phyloP scores from a whole-genome alignment of 2,329 filamentous ascomycete genomes.

The Emmonsiellopsis sp. region DNA sequence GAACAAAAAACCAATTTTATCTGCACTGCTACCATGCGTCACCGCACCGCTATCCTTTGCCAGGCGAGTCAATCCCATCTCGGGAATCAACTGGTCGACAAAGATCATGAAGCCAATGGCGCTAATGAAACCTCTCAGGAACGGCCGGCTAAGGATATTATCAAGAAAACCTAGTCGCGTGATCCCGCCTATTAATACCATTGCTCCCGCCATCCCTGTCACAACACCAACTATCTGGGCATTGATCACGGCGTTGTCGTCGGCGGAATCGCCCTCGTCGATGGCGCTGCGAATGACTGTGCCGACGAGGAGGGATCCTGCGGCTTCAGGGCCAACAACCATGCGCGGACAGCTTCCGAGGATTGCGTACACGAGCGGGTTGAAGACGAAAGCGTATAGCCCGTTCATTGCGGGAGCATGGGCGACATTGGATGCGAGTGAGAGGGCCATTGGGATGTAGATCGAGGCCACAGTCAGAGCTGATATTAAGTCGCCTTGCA shows the following conservation, averaged over 20 bases:
- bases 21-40: constrained; percentile 73
- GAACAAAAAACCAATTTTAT: constrained; percentile 75
- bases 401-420: constrained; percentile 91
- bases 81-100: constrained; percentile 86
- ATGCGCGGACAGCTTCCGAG: constrained; percentile 87
- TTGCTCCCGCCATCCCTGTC: constrained; percentile 75
- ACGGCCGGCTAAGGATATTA: constrained; percentile 85
- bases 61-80: constrained; percentile 63
- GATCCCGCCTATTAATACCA: constrained; percentile 78
- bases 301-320: constrained; percentile 82
- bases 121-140: constrained; percentile 90
- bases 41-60: constrained; percentile 56
- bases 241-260: constrained; percentile 61
- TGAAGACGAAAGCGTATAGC: constrained; percentile 87
- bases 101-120: constrained; percentile 95
- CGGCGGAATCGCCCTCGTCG: constrained; percentile 53
- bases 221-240: constrained; percentile 80
- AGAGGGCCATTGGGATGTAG: constrained; percentile 95
- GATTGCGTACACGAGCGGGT: constrained; percentile 81
- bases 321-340: constrained; percentile 89
- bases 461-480: constrained; percentile 96
- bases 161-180: constrained; percentile 85
- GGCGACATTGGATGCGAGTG: constrained; percentile 81
- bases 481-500: constrained; percentile 78
- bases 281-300: constrained; percentile 73